Conservation (phyloP, 2,329 filamentous ascomycete species). For the Daldinia eschscholtzii region DNA sequence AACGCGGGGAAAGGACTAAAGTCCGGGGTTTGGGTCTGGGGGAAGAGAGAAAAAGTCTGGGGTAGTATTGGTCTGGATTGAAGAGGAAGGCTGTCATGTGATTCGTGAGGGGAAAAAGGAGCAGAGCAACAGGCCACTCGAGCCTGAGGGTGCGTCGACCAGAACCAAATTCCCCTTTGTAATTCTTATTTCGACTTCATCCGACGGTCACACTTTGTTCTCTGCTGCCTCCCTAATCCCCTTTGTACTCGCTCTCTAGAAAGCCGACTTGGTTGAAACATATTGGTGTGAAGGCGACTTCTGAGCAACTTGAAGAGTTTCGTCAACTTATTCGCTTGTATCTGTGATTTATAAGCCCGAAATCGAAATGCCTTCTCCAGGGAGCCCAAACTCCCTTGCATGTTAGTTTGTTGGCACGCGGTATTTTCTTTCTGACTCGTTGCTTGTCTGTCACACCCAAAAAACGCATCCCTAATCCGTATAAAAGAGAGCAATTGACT, state of each 20-base stretch:
- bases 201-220: neutral
- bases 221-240: constrained; percentile 13
- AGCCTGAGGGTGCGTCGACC: constrained; percentile 23
- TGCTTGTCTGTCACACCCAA: neutral
- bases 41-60: constrained; percentile 32
- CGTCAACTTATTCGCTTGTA: neutral
- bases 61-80: constrained; percentile 38
- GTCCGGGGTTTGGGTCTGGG: constrained; percentile 35
- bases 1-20: constrained; percentile 38
- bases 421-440: constrained; percentile 26
- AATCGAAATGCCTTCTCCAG: constrained; percentile 4
- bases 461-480: neutral
- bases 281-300: neutral
- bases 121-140: constrained; percentile 24
- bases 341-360: constrained; percentile 16
- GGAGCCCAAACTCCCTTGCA: constrained; percentile 1
- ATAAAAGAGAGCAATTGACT: neutral
- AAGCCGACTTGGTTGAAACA: constrained; percentile 12
- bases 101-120: constrained; percentile 43
- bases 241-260: constrained; percentile 4
- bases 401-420: constrained; percentile 19
- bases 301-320: constrained; percentile 1
- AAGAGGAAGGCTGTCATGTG: constrained; percentile 44
- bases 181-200: constrained; percentile 42
- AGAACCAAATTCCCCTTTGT: constrained; percentile 17